phyloP scores from a whole-genome alignment of 2,329 filamentous ascomycete genomes.

The Pseudogymnoascus sp. region DNA sequence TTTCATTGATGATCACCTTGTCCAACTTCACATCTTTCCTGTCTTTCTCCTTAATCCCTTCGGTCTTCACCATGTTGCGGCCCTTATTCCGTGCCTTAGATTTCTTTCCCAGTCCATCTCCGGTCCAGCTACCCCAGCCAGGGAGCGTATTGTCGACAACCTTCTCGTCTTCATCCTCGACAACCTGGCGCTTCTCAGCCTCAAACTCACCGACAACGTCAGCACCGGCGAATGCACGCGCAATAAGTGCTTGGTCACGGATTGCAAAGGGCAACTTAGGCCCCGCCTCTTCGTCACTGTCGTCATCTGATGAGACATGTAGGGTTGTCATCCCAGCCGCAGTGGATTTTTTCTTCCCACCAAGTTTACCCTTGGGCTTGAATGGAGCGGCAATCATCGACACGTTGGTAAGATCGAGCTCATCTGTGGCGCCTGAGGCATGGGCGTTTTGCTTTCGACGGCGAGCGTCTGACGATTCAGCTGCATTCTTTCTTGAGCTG shows the following conservation, averaged over 20 bases:
- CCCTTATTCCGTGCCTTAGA: slow-evolving; percentile 59
- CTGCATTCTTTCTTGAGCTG: slow-evolving; percentile 20
- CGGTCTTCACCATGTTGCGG: slow-evolving; percentile 57
- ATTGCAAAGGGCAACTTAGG: slow-evolving; percentile 52
- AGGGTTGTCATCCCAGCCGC: slow-evolving; percentile 20
- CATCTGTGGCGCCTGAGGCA: slow-evolving; percentile 27
- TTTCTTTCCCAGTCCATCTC: slow-evolving; percentile 69
- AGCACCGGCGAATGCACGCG: slow-evolving; percentile 79
- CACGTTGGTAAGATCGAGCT: slow-evolving; percentile 29
- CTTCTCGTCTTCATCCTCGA: slow-evolving; percentile 75
- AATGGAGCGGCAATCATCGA: slow-evolving; percentile 27
- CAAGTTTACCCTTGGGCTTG: slow-evolving; percentile 22
- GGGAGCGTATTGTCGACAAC: slow-evolving; percentile 78
- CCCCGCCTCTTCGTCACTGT: slow-evolving; percentile 42
- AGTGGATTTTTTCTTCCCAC: slow-evolving; percentile 27
- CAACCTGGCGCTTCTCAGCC: slow-evolving; percentile 67
- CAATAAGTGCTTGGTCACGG: slow-evolving; percentile 62
- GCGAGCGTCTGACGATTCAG: slow-evolving; percentile 26
- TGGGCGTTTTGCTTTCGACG: slow-evolving; percentile 30
- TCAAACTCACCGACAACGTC: slow-evolving; percentile 78
- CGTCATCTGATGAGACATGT: slow-evolving; percentile 26
- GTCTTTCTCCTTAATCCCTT: slow-evolving; percentile 69
- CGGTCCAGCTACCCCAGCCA: slow-evolving; percentile 91
- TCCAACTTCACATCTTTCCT: slow-evolving; percentile 78
- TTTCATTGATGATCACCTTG: slow-evolving; percentile 88